Percentiles rank a stretch among this genome's conserved stretches.
Conservation (phyloP, 805 yeast genomes). For the Clavispora phyllophila region DNA sequence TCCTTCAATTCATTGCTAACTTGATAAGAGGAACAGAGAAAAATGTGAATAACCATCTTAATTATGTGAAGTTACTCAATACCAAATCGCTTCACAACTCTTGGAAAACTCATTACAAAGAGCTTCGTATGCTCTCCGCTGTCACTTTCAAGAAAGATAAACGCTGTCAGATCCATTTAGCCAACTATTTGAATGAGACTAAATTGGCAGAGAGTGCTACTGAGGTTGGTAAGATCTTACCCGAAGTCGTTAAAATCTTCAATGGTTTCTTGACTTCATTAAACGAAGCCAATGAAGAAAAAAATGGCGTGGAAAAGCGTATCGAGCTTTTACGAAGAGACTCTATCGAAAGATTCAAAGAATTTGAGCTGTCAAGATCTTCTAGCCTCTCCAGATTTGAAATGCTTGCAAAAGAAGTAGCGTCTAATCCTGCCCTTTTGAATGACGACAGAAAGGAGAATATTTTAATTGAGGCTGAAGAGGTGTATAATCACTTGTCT, state of each 20-base stretch:
- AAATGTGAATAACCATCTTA: conserved; percentile 35
- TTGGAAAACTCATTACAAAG: conserved; percentile 30
- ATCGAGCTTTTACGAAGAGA: conserved; percentile 40
- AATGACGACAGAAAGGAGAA: neutral
- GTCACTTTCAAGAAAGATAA: conserved; percentile 26
- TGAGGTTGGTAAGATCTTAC: conserved; percentile 24
- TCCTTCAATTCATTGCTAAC: conserved; percentile 45
- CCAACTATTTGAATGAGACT: conserved; percentile 26
- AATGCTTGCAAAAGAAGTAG: neutral
- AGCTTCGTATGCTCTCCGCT: conserved; percentile 12
- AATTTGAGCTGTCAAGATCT: conserved; percentile 5
- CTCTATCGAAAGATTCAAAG: conserved; percentile 25
- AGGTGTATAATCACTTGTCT: neutral
- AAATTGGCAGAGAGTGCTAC: conserved; percentile 27
- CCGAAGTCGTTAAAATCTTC: conserved; percentile 25
- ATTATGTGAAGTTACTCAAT: conserved; percentile 33
- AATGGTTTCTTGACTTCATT: conserved; percentile 17
- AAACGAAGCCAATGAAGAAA: conserved; percentile 14
- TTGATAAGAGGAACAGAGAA: conserved; percentile 48
- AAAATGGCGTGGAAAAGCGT: conserved; percentile 36
- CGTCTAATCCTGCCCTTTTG: neutral
- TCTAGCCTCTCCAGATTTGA: neutral
- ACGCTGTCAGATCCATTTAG: conserved; percentile 24
- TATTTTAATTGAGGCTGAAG: neutral
- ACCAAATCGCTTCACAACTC: conserved; percentile 37